Evolutionary conservation across 192 early-diverging fungal species (phyloP), one percentile per base, ranked within the genome.

Genomic region (Coemansia sp.): DNA sequence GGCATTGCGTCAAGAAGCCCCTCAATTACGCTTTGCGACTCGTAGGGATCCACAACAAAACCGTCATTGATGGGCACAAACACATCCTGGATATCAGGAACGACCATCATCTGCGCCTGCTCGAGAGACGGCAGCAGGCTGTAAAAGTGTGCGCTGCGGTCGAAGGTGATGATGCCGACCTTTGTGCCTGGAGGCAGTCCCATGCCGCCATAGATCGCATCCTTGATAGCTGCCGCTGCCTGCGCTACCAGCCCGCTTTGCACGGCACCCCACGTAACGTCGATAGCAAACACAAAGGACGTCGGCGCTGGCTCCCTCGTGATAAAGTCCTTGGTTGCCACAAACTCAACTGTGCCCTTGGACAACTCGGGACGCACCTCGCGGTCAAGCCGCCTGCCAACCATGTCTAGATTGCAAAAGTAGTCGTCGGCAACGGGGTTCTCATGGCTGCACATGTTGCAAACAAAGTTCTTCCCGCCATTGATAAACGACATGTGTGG

Each of bases 401-500:
- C 88, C 93, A 98, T 94, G 74, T 99, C 97, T 50, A 98, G 77
- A 77, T 95, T 95, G 75, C 89, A 91, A 70, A 97, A 98, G 81
- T 98, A 95, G 55, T 95, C 91, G 10, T 89, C 81, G 8, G 94
- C 90, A 17, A 98, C 91, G 69, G 65, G 62, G 74, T 94, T 99
- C 58, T 94, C 90, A 70, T 91, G 90, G 20, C 82, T 76, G 82
- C 97, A 99, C 69, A 99, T 72, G 74, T 99, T 99, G 75, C 97
- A 99, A 46, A 93, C 86, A 76, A 92, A 98, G 61, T 88, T 91
- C 54, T 93, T 88, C 16, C 97, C 97, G 11, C 95, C 95, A 37
- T 97, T 90, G 10, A 90, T 89, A 67, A 95, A 99, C 40, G 79
- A 74, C 74, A 93, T 91, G 76, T 87, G 90, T 13, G 95, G 93